Percentiles rank a stretch among this genome's conserved stretches.
Evolutionary conservation across 2,329 filamentous ascomycete genomes (phyloP).

Genomic region (Lecanicillium sp.): DNA sequence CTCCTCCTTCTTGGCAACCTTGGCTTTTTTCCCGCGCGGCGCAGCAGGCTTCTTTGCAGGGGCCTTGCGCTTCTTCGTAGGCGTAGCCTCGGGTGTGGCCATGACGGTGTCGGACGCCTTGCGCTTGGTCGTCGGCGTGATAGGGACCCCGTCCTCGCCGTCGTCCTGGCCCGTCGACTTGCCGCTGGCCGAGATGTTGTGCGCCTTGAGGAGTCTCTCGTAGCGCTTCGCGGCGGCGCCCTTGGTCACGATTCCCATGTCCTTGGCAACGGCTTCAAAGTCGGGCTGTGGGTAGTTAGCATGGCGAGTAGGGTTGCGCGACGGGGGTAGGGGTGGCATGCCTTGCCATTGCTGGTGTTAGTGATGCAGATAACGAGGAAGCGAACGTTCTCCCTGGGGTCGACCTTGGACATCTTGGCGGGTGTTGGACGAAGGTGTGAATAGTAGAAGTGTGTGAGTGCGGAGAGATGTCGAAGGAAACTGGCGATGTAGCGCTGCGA

Average conservation of each 20-base stretch:
- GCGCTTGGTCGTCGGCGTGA: constrained; percentile 10
- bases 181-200: constrained; percentile 36
- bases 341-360: constrained; percentile 53
- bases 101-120: constrained; percentile 6
- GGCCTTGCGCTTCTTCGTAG: constrained; percentile 23
- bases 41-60: constrained; percentile 18
- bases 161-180: constrained; percentile 10
- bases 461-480: background rate
- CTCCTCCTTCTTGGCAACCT: constrained; percentile 17
- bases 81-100: constrained; percentile 16
- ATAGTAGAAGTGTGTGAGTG: background rate
- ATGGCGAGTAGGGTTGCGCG: background rate
- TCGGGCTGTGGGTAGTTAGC: constrained; percentile 47
- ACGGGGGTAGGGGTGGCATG: constrained; percentile 25
- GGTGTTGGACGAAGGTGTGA: background rate
- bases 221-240: constrained; percentile 65
- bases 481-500: constrained; percentile 3
- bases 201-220: constrained; percentile 57
- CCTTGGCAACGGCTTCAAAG: constrained; percentile 57
- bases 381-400: constrained; percentile 52
- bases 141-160: constrained; percentile 1
- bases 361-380: constrained; percentile 63
- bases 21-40: constrained; percentile 12
- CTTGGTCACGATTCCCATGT: constrained; percentile 57
- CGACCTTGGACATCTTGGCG: constrained; percentile 44